Evolutionary conservation across 2,329 filamentous ascomycete genomes (phyloP), one percentile per base, ranked within the genome.

Genomic region (Pyrenophora seminiperda): DNA sequence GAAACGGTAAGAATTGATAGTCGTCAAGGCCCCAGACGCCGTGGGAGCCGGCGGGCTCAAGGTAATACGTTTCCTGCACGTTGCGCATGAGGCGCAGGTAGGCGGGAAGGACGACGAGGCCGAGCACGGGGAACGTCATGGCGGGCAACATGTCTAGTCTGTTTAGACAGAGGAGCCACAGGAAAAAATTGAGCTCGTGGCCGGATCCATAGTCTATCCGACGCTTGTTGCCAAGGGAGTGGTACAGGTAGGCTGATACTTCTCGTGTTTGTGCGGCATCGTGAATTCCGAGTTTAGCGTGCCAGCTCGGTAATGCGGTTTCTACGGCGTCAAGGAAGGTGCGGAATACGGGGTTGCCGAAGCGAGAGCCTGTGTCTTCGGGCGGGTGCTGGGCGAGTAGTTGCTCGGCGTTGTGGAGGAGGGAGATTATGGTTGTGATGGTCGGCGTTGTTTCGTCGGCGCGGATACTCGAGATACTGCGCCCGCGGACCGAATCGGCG

Each of bases 131-230:
- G 73, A 96, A 95, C 61, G 92, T 88, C 9, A 79, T 63, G 4
- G 73, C 71, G 1, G 81, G 76, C 29, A 97, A 71, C 15, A 90
- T 73, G 9, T 79, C 78, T 13, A 97, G 80, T 67, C 93, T 89
- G 71, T 94, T 90, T 0, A 99, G 85, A 68, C 91, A 96, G n/a
- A 99, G 83, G 29, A 97, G 82, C 92, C 93, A 99, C 69, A 96
- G 88, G 73, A 93, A 81, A 75, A 99, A 97, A 78, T 99, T 97
- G 55, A 99, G 83, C 76, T 99, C 94, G 73, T 99, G 94, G 2
- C 94, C 94, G 0, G 91, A 97, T 41, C 94, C 94, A 72, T 99
- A 99, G 76, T 99, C 94, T 66, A 99, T 94, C 18, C 69, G 59
- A 6, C 83, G 83, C 36, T 87, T 83, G 69, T 96, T 96, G 37